Evolutionary conservation across 495 filamentous ascomycete genomes (phyloP), one percentile per base, ranked within the genome.

Genomic region (Bryoglossum gracile): DNA sequence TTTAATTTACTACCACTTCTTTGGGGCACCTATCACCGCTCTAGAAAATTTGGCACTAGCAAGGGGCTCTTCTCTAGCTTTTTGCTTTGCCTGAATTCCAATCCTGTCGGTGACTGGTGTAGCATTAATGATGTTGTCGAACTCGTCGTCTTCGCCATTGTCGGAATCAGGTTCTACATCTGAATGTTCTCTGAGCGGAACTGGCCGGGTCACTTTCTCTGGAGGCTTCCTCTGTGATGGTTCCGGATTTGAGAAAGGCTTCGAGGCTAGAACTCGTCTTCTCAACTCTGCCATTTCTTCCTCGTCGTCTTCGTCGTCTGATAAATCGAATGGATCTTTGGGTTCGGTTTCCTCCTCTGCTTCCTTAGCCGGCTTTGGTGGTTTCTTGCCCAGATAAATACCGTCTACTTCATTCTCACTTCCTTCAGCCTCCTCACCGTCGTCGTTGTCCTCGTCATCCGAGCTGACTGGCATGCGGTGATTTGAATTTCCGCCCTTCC

Each of bases 251-350:
- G 84, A 70, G 55, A 96, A 98, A 0, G 86, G 74, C 55, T 89
- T 95, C 3, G 91, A 95, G 2, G 77, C 81, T 2, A 97, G 72
- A 17, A 95, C 86, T 56, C 84, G 83, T 33, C 80, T 80, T 32
- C 92, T 73, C 22, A 98, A 80, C 55, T 92, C 89, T 33, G 87
- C 90, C 86, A 95, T 96, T 60, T 94, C 85, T 47, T 82, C 86
- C 46, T 84, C 84, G 38, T 87, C 86, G 11, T 86, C 82, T 9
- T 86, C 82, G 4, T 84, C 83, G n/a, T 79, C 84, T 28, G 86
- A 85, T 32, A 91, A 77, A 18, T 78, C 83, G 48, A 81, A 86
- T 1, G 80, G 81, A 55, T 91, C 81, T 57, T 67, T 76, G 33
- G 73, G 68, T 24, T 68, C 62, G 8, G 73, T 77, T 40, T 73